phyloP scores from a whole-genome alignment of 73 alveolate genomes.

The Halteria grandinella region DNA sequence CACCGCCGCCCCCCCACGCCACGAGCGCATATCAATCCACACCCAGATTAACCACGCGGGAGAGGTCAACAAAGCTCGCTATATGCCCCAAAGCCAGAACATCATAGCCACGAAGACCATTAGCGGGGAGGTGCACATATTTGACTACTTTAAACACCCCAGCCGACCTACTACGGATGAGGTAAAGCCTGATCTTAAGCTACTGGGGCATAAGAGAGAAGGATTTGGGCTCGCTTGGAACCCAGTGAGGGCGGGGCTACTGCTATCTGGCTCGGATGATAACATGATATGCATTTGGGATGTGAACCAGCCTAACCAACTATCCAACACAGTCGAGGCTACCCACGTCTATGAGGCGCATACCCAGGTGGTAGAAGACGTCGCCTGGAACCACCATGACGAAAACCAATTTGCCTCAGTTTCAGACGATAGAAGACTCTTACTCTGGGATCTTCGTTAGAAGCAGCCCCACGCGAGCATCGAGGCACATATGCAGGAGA shows the following conservation, averaged over 20 bases:
- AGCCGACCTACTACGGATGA: conserved; percentile 81
- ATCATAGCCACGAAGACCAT: conserved; percentile 95
- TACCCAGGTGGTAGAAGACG: conserved; percentile 95
- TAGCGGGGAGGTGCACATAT: conserved; percentile 91
- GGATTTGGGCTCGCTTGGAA: conserved; percentile 96
- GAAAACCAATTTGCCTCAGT: conserved; percentile 93
- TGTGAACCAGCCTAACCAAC: conserved; percentile 76
- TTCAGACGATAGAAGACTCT: conserved; percentile 94
- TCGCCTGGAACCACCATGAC: conserved; percentile 85
- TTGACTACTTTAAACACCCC: conserved; percentile 95
- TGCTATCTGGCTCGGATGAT: conserved; percentile 95
- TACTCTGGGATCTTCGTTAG: conserved; percentile 81
- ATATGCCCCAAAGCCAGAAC: conserved; percentile 94
- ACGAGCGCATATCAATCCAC: conserved; percentile 88
- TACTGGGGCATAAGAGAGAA: conserved; percentile 95
- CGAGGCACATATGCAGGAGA: conserved; percentile 93
- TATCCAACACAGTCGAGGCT: conserved; percentile 68
- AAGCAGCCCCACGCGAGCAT: neutral
- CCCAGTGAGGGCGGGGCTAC: conserved; percentile 81
- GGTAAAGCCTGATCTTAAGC: conserved; percentile 86
- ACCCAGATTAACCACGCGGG: conserved; percentile 93
- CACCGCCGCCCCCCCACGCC: conserved; percentile 25
- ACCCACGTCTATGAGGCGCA: conserved; percentile 69
- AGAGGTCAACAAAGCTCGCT: conserved; percentile 96
- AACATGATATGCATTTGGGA: conserved; percentile 92